Percentiles rank a stretch among this genome's conserved stretches.
Evolutionary conservation across 1,284 basidiomycete species (phyloP).

Genomic region (Fomitopsis pinicola): DNA sequence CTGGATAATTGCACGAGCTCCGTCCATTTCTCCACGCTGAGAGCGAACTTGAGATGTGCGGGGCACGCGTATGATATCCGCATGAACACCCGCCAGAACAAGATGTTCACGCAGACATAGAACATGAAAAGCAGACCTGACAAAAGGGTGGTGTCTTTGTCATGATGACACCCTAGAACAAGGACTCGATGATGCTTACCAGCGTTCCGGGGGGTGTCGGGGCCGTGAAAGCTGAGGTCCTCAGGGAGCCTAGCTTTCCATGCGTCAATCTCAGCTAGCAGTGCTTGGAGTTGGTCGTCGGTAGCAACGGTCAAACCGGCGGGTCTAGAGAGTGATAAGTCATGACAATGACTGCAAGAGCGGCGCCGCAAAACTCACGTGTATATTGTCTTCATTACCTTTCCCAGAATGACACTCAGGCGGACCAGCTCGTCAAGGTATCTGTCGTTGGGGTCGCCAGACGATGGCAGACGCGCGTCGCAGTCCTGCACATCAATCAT

Average conservation of each 20-base stretch:
- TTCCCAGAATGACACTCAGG: slow-evolving; percentile 81
- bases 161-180: not conserved
- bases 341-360: slow-evolving; percentile 8
- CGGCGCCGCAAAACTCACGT: slow-evolving; percentile 42
- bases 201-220: slow-evolving; percentile 53
- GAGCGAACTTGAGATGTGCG: slow-evolving; percentile 77
- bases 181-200: slow-evolving; percentile 41
- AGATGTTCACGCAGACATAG: slow-evolving; percentile 85
- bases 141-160: not conserved
- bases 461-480: slow-evolving; percentile 83
- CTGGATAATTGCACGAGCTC: slow-evolving; percentile 68
- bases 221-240: slow-evolving; percentile 69
- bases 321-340: slow-evolving; percentile 46
- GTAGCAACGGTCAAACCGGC: slow-evolving; percentile 81
- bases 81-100: slow-evolving; percentile 95
- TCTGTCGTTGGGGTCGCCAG: slow-evolving; percentile 64
- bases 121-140: slow-evolving; percentile 81
- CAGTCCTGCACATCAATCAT: slow-evolving; percentile 94
- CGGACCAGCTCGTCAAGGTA: slow-evolving; percentile 87
- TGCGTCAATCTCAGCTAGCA: slow-evolving; percentile 71
- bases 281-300: slow-evolving; percentile 67
- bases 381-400: slow-evolving; percentile 89
- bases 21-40: slow-evolving; percentile 80
- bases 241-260: slow-evolving; percentile 79
- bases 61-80: slow-evolving; percentile 87